These are phyloP conservation scores for Saturnispora besseyi DNA, from an alignment of 805 yeast species.

Conservation along the genomic window DNA sequence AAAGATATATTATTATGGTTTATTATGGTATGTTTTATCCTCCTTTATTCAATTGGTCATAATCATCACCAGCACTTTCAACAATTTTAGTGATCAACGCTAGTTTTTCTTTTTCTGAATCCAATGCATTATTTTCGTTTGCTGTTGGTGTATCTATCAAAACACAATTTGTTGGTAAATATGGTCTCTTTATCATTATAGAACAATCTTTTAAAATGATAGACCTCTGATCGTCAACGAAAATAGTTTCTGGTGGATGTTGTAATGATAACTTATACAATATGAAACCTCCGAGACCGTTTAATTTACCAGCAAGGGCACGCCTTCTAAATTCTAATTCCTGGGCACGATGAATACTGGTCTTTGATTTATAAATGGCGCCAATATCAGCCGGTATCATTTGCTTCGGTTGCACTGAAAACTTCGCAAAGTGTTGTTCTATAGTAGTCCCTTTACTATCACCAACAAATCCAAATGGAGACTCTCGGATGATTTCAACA, in stretches of 20 bases:
- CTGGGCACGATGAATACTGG: background rate
- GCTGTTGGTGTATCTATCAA: background rate
- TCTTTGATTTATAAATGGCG: conserved; percentile 1
- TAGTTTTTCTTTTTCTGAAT: conserved; percentile 21
- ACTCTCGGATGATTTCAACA: conserved; percentile 1
- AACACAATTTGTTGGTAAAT: background rate
- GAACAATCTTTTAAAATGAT: background rate
- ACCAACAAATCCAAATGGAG: background rate
- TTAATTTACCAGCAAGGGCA: background rate
- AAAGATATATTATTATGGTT: background rate
- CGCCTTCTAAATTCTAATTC: conserved; percentile 2
- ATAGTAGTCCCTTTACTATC: background rate
- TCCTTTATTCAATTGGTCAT: conserved; percentile 41
- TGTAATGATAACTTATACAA: background rate
- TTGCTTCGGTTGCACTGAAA: background rate
- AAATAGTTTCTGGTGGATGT: background rate
- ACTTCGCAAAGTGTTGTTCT: conserved; percentile 2
- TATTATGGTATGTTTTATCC: conserved; percentile 28
- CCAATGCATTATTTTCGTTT: conserved; percentile 2
- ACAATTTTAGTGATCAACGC: conserved; percentile 38
- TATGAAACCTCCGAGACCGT: conserved; percentile 1
- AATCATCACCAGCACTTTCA: conserved; percentile 38
- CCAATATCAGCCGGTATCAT: background rate
- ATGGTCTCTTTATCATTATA: background rate
- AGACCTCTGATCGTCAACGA: background rate